phyloP scores from a whole-genome alignment of 495 filamentous ascomycete genomes.

The Emericellopsis terricola region DNA sequence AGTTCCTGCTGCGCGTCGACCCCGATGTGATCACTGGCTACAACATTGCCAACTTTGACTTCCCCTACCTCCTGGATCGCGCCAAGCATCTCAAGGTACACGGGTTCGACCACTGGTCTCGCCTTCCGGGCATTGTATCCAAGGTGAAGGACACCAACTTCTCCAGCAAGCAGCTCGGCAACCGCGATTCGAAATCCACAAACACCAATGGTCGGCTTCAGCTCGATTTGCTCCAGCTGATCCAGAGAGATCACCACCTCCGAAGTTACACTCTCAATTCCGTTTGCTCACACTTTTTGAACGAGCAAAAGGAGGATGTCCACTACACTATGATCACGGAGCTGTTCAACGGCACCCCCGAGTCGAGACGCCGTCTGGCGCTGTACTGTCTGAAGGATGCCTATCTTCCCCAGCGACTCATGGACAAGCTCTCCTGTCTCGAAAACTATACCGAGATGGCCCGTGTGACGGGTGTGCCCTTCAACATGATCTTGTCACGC shows the following conservation, averaged over 20 bases:
- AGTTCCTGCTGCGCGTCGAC: constrained; percentile 82
- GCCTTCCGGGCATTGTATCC: constrained; percentile 46
- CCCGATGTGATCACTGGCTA: constrained; percentile 98
- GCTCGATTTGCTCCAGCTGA: constrained; percentile 77
- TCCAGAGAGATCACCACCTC: constrained; percentile 87
- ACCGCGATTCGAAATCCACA: constrained; percentile 78
- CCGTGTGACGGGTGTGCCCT: constrained; percentile 94
- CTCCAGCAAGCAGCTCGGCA: constrained; percentile 98
- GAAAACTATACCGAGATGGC: constrained; percentile 99
- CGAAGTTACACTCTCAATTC: constrained; percentile 96
- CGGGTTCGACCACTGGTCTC: constrained; percentile 71
- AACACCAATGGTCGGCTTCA: constrained; percentile 92
- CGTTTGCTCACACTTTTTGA: constrained; percentile 88
- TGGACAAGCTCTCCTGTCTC: constrained; percentile 95
- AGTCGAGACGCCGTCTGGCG: constrained; percentile 75
- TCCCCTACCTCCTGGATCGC: constrained; percentile 85
- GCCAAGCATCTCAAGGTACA: constrained; percentile 63
- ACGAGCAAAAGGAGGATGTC: constrained; percentile 97
- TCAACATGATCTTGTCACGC: constrained; percentile 80
- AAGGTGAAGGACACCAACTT: constrained; percentile 62
- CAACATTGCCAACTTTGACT: constrained; percentile 98
- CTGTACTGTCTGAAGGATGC: constrained; percentile 98
- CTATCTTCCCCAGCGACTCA: constrained; percentile 80
- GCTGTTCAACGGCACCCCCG: constrained; percentile 83
- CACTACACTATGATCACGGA: constrained; percentile 99